Evolutionary conservation across 2,329 filamentous ascomycete species (phyloP), one percentile per base, ranked within the genome.

Genomic region (Pseudogymnoascus destructans): DNA sequence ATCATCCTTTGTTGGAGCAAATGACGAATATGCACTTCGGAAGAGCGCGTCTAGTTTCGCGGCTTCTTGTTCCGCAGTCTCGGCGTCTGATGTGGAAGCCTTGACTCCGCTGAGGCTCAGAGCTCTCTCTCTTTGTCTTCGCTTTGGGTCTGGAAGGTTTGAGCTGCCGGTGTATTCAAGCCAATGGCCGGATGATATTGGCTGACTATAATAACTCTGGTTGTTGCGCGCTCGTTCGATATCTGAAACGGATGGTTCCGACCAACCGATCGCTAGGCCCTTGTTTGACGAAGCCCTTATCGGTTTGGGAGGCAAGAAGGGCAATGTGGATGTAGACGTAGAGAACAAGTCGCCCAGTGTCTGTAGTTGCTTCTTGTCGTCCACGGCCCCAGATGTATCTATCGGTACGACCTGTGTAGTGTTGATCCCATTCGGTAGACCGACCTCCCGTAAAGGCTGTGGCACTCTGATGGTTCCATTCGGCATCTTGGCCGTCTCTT

Each of bases 1-100:
- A 66, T 91, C 84, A 69, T 92, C 87, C 64, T 81, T 84, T 57
- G 79, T 82, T 0, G 87, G 87, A 5, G 87, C 87, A 69, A 91
- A 92, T 66, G 85, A 87, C 0, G 86, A 89, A 69, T 90, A 92
- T 1, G 84, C 87, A 58, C 85, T 82, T 27, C 86, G 79, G 67
- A 91, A 92, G 8, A 91, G 73, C 0, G 84, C 78, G 64, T 91
- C 87, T 71, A 89, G 81, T 67, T 86, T 85, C 3, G 80, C 79
- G 64, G 80, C 74, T 66, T 86, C 77, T 1, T 80, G 67, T 62
- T 84, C 81, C 0, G 73, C 72, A 21, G 63, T 27, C 60, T 84
- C 80, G 1, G 72, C 70, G 5, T 66, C 65, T 15, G 59, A 58
- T 57, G 23, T 30, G 4, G 74, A 70, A 1, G 78, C 78, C 70